Evolutionary conservation across 2,329 filamentous ascomycete species (phyloP).

Genomic region (Chaetomiaceae sp.): DNA sequence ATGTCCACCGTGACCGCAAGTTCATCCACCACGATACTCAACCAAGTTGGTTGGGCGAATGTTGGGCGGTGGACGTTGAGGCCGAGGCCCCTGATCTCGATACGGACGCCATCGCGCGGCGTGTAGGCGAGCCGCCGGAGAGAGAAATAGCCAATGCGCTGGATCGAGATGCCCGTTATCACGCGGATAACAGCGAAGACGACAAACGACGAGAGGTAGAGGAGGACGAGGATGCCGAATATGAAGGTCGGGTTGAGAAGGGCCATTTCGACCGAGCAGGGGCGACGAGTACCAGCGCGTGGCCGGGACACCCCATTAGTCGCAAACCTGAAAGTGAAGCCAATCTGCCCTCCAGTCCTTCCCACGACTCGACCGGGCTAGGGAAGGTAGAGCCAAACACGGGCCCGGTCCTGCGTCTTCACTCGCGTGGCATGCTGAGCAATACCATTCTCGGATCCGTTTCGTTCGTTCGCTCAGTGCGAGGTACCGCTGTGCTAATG

Average conservation of each 20-base stretch:
- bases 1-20: constrained; percentile 79
- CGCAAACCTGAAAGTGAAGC: constrained; percentile 6
- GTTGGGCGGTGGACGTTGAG: constrained; percentile 88
- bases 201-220: constrained; percentile 89
- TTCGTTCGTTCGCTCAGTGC: constrained; percentile 6
- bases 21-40: constrained; percentile 84
- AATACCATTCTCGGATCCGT: constrained; percentile 20
- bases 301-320: constrained; percentile 11
- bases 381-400: constrained; percentile 10
- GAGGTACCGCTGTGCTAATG: no score
- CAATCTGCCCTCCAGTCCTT: constrained; percentile 3
- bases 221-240: constrained; percentile 76
- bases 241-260: constrained; percentile 74
- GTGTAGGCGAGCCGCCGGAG: constrained; percentile 87
- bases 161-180: constrained; percentile 89
- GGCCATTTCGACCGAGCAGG: constrained; percentile 47
- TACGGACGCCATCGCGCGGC: constrained; percentile 78
- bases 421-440: constrained; percentile 19
- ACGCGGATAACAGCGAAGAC: constrained; percentile 90
- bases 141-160: constrained; percentile 89
- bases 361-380: constrained; percentile 5
- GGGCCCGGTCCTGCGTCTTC: constrained; percentile 14
- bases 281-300: constrained; percentile 15
- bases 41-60: constrained; percentile 94
- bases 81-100: constrained; percentile 85